phyloP scores from a whole-genome alignment of 371 early-diverging fungal genomes.

The Mortierella sp. region DNA sequence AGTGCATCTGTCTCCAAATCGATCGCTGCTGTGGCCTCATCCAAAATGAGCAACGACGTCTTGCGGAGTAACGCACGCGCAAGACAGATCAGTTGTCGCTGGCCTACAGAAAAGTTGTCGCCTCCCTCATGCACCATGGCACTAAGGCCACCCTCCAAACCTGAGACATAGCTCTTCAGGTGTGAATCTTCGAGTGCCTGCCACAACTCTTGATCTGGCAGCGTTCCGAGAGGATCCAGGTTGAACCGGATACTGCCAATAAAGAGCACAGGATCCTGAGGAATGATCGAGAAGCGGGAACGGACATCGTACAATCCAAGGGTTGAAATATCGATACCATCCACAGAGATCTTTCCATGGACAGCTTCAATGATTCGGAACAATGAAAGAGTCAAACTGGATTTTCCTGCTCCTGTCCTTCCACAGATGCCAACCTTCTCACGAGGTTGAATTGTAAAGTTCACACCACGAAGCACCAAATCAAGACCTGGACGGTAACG shows the following conservation, averaged over 20 bases:
- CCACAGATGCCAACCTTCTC: conserved; percentile 3
- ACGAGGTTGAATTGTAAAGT: background rate
- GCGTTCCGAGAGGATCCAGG: background rate
- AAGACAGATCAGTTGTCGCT: background rate
- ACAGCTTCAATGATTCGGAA: conserved; percentile 1
- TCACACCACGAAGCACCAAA: background rate
- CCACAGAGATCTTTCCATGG: background rate
- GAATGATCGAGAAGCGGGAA: background rate
- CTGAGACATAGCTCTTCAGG: background rate
- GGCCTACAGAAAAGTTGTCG: conserved; percentile 2
- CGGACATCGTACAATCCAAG: background rate
- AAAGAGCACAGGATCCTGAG: conserved; percentile 1
- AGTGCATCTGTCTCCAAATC: background rate
- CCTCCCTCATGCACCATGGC: background rate
- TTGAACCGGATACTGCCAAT: conserved; percentile 2
- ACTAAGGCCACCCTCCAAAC: background rate
- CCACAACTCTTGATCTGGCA: background rate
- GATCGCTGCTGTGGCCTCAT: conserved; percentile 2
- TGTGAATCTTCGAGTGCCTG: background rate
- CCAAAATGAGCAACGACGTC: background rate
- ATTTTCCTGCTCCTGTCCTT: conserved; percentile 1
- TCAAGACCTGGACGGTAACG: conserved; percentile 1
- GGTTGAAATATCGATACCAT: background rate
- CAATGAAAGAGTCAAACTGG: background rate
- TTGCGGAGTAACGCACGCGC: background rate